Evolutionary conservation across 257 asterid genomes (phyloP).

Genomic region (Solanum chiquidenum): DNA sequence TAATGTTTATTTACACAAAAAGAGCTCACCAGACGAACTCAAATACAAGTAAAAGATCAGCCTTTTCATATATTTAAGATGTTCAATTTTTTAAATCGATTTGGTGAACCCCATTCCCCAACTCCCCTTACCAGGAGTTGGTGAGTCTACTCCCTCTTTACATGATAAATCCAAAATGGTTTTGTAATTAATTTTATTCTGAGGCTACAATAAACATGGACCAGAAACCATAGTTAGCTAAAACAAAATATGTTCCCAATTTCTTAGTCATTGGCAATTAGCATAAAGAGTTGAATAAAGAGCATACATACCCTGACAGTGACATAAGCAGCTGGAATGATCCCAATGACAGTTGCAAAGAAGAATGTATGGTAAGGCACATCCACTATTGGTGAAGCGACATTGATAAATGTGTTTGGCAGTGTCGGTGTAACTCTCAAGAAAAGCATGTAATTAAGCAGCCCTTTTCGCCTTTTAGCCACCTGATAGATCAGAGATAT

Average conservation of each 20-base stretch:
- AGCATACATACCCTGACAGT: conserved; percentile 69
- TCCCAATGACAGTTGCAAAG: conserved; percentile 75
- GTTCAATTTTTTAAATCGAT: neutral
- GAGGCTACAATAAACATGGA: neutral
- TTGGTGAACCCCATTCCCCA: neutral
- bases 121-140: neutral
- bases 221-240: neutral
- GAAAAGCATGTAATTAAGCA: conserved; percentile 92
- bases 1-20: neutral
- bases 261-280: neutral
- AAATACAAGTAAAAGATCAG: neutral
- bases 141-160: neutral
- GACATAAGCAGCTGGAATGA: conserved; percentile 88
- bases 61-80: neutral
- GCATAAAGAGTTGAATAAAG: neutral
- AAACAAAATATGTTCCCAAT: neutral
- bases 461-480: conserved; percentile 58
- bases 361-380: conserved; percentile 86
- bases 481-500: conserved; percentile 33
- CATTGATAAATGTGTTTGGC: conserved; percentile 87
- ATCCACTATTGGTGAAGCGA: conserved; percentile 93
- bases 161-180: neutral
- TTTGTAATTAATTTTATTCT: neutral
- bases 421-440: conserved; percentile 89
- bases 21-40: neutral